phyloP scores from a whole-genome alignment of 257 asterid genomes.

The Nicotiana attenuata region DNA sequence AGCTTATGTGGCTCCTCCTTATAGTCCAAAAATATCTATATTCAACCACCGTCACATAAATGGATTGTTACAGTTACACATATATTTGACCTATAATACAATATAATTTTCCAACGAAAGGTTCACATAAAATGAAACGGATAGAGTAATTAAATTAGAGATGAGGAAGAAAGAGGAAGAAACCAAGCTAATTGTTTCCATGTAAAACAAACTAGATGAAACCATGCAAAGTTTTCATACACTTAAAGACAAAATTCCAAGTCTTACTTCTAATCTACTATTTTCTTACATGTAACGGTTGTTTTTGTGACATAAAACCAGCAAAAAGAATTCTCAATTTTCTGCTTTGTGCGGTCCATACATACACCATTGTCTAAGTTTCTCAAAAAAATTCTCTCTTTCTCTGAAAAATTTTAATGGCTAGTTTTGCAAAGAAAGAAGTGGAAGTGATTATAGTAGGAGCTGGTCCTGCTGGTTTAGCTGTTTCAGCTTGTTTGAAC shows the following conservation, averaged over 20 bases:
- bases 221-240: background rate
- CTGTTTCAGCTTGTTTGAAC: slow-evolving; percentile 53
- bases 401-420: background rate
- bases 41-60: no score
- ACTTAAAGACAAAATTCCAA: background rate
- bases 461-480: slow-evolving; percentile 62
- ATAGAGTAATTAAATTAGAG: background rate
- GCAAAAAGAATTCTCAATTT: background rate
- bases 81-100: background rate
- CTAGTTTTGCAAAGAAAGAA: slow-evolving; percentile 11
- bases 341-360: background rate
- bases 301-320: background rate
- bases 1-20: background rate
- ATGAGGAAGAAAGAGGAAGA: no score
- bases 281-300: background rate
- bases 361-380: background rate
- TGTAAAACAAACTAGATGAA: background rate
- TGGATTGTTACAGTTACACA: no score
- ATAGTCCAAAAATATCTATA: background rate
- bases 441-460: slow-evolving; percentile 36
- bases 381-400: background rate
- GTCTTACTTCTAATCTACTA: background rate
- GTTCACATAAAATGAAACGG: background rate
- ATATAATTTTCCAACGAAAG: background rate
- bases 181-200: background rate